These are phyloP conservation scores for Gonapodya sp. DNA, from an alignment of 192 early-diverging fungal species.

Conservation along the genomic window DNA sequence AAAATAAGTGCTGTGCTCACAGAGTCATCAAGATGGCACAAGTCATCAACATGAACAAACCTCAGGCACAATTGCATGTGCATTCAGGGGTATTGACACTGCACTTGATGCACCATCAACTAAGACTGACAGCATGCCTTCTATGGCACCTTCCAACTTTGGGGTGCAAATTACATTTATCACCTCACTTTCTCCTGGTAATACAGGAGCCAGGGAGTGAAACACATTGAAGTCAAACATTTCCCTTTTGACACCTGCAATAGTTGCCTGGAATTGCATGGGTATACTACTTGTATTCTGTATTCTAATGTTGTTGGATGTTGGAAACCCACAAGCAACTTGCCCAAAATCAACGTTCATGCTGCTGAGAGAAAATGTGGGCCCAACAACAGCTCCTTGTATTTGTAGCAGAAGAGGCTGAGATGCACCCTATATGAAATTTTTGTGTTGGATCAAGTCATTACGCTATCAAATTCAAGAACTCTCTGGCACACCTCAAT, in stretches of 20 bases:
- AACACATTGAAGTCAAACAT: constrained; percentile 33
- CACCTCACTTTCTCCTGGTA: constrained; percentile 11
- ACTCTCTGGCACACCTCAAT: constrained; percentile 28
- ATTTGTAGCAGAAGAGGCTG: constrained; percentile 28
- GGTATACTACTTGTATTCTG: constrained; percentile 43
- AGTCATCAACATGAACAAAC: constrained; percentile 21
- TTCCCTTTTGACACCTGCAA: neutral
- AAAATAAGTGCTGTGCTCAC: neutral
- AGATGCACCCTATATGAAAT: constrained; percentile 39
- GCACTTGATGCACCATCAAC: constrained; percentile 33
- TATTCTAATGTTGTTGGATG: constrained; percentile 19
- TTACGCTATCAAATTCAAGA: constrained; percentile 6
- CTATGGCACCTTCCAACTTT: constrained; percentile 24
- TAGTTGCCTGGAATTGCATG: constrained; percentile 32
- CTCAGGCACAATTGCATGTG: constrained; percentile 43
- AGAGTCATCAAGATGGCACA: neutral
- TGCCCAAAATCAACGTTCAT: constrained; percentile 29
- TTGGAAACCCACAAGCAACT: constrained; percentile 38
- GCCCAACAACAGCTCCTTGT: constrained; percentile 43
- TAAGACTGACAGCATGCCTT: constrained; percentile 27
- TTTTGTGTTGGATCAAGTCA: too few relatives aligned
- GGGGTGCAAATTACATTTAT: constrained; percentile 35
- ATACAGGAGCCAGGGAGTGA: constrained; percentile 27
- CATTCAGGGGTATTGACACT: constrained; percentile 28
- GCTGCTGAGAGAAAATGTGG: constrained; percentile 38